Conservation (phyloP, 768 basidiomycete genomes). For the Phylloporus sp. region DNA sequence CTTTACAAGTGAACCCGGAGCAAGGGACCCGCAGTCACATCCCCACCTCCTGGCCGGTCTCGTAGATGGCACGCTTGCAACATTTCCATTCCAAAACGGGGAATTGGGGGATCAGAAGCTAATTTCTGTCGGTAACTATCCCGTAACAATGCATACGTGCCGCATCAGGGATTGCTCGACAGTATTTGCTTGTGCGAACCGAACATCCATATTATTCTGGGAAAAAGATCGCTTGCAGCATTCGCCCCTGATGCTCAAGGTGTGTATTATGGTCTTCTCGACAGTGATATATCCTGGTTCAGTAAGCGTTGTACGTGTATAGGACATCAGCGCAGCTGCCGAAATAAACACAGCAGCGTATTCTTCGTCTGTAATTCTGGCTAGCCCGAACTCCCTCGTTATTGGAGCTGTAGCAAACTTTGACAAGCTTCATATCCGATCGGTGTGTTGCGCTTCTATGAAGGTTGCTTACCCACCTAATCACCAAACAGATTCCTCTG, state of each 20-base stretch:
- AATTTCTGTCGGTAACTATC: conserved; percentile 61
- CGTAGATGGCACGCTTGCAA: conserved; percentile 67
- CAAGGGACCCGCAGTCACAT: conserved; percentile 34
- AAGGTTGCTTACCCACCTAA: background rate
- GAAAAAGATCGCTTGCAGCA: conserved; percentile 60
- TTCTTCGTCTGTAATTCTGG: conserved; percentile 55
- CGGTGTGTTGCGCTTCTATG: conserved; percentile 41
- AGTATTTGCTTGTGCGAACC: conserved; percentile 70
- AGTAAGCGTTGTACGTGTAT: background rate
- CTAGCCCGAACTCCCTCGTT: conserved; percentile 48
- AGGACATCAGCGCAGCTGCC: conserved; percentile 54
- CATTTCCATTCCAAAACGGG: conserved; percentile 45
- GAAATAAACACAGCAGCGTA: conserved; percentile 47
- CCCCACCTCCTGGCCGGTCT: conserved; percentile 70
- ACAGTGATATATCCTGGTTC: background rate
- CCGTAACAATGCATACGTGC: conserved; percentile 59
- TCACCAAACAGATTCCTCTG: conserved; percentile 52
- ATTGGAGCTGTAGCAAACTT: conserved; percentile 67
- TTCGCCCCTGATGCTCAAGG: conserved; percentile 73
- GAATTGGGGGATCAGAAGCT: conserved; percentile 49
- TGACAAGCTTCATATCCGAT: conserved; percentile 77
- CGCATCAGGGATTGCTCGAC: conserved; percentile 47
- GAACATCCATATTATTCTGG: conserved; percentile 66
- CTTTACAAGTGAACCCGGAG: conserved; percentile 45
- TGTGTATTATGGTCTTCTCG: conserved; percentile 16